Evolutionary conservation across 805 yeast species (phyloP), one percentile per base, ranked within the genome.

Genomic region (Metschnikowia proteae): DNA sequence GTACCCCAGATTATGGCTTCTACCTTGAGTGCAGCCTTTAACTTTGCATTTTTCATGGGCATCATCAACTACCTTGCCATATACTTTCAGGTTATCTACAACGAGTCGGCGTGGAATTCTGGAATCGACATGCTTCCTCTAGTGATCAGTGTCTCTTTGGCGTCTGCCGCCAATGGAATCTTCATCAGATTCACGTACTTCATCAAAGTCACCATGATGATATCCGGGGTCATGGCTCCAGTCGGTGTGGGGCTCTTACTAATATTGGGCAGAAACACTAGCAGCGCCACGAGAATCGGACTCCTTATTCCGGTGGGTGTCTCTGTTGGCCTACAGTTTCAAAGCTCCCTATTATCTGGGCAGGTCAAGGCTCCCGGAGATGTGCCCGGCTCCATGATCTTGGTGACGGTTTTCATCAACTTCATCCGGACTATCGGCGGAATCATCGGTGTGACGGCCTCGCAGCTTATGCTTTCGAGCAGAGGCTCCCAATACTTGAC

Each of bases 21-120:
- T 6, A 63, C 70, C 32, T 35, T 74, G 26, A 61, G 67, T 45
- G 67, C 71, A 1, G 57, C 70, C 23, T 66, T 67, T 51, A 64
- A 60, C 42, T 70, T 65, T 50, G 66, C 66, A 6, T 68, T 66
- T 47, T 78, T 79, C 53, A 67, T 80, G 63, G 66, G 63, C 25
- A 47, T 55, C 37, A 50, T 65, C 38, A 67, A 61, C 10, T 70
- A 63, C 48, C 55, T 71, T 25, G 70, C 75, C 17, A 60, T 71
- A 23, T 71, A 67, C 50, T 70, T 71, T 54, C 76, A 71, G 55
- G 71, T 71, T 27, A 62, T 71, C n/a, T 61, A 57, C 45, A 55
- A 65, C 48, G 67, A 66, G 8, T 49, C 65, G 3, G 67, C 73
- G 3, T 70, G 64, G 65, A 58, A 62, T 43, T 68, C 74, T 3